A percentile compares a stretch with the other conserved stretches of the same genome.
These are phyloP conservation scores for Plectosphaerella cucumerina DNA, from an alignment of 2,329 filamentous ascomycete genomes.

Conservation along the genomic window DNA sequence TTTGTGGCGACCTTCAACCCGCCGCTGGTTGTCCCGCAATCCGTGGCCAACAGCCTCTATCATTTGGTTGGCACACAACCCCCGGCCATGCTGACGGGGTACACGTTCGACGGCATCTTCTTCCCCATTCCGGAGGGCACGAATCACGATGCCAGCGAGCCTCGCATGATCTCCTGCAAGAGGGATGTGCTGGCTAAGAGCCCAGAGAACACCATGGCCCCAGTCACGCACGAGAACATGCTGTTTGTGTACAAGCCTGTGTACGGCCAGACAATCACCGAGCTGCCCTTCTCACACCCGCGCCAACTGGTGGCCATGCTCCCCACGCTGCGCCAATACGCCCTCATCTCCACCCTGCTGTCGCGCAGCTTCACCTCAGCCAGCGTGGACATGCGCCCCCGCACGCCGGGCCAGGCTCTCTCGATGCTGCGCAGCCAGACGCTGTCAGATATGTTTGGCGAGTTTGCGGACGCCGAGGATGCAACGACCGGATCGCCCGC, in stretches of 20 bases:
- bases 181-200: constrained; percentile 41
- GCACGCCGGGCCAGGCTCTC: too few species aligned
- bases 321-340: constrained; percentile 72
- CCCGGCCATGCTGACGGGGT: constrained; percentile 32
- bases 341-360: constrained; percentile 62
- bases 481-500: too few species aligned
- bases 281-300: constrained; percentile 74
- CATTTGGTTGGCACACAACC: constrained; percentile 47
- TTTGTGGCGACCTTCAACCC: constrained; percentile 74
- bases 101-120: constrained; percentile 52
- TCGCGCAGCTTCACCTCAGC: constrained; percentile 47
- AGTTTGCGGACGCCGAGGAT: too few species aligned
- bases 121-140: constrained; percentile 49
- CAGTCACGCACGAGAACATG: constrained; percentile 49
- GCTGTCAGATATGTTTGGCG: too few species aligned
- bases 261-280: constrained; percentile 61
- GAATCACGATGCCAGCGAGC: constrained; percentile 52
- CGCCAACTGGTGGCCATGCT: constrained; percentile 70
- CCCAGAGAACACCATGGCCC: constrained; percentile 20
- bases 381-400: constrained; percentile 17
- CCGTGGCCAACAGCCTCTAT: constrained; percentile 59
- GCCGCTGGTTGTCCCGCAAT: constrained; percentile 64
- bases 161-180: constrained; percentile 48
- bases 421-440: too few species aligned
- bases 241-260: constrained; percentile 70